Percentiles rank a stretch among this genome's conserved stretches.
Conservation (phyloP, 169 alveolate species). For the Theileria luwenshuni region DNA sequence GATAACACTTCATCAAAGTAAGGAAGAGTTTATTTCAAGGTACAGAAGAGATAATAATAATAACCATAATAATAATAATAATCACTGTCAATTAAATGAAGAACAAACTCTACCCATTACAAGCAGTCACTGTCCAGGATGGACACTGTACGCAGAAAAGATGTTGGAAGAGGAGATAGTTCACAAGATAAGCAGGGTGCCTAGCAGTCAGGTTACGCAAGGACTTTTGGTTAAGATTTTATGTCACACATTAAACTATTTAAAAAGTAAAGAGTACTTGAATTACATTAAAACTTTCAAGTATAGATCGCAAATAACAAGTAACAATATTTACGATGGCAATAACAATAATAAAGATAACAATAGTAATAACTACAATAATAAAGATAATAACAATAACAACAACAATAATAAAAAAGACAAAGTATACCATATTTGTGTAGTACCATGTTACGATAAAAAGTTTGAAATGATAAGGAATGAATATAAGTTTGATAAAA, state of each 20-base stretch:
- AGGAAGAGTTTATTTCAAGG: constrained; percentile 41
- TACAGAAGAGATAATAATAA: background rate
- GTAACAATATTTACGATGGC: background rate
- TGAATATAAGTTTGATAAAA: constrained; percentile 12
- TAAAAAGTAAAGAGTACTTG: background rate
- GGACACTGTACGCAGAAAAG: constrained; percentile 93
- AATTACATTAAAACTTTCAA: constrained; percentile 6
- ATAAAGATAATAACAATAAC: background rate
- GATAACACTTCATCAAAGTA: constrained; percentile 50
- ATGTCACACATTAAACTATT: constrained; percentile 15
- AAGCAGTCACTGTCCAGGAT: constrained; percentile 90
- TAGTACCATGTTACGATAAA: constrained; percentile 93
- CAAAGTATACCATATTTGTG: constrained; percentile 79
- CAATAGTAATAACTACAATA: background rate
- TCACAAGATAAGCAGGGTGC: constrained; percentile 82
- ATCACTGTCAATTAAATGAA: background rate
- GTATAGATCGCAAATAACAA: background rate
- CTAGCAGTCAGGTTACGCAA: constrained; percentile 87
- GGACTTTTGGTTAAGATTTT: constrained; percentile 79
- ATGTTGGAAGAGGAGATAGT: constrained; percentile 79
- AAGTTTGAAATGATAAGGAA: constrained; percentile 80
- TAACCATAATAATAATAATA: background rate
- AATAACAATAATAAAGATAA: background rate
- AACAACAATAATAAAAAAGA: background rate
- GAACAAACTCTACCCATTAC: constrained; percentile 37